Percentiles rank a stretch among this genome's conserved stretches.
Conservation (phyloP, 2,329 filamentous ascomycete species). For the Hypomyces perniciosus region DNA sequence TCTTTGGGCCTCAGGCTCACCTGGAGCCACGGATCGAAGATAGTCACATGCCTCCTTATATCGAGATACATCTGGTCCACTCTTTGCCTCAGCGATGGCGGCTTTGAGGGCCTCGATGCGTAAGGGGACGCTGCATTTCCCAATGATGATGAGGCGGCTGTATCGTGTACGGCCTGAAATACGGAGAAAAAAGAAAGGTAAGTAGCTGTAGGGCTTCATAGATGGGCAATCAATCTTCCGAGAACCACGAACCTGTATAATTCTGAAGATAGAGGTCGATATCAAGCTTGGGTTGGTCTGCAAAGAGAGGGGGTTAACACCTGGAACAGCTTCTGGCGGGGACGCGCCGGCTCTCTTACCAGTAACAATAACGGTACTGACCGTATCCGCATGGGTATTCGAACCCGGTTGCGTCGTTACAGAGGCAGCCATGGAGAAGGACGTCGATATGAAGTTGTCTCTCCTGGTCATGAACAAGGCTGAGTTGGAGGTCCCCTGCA, state of each 20-base stretch:
- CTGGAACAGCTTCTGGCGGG: slow-evolving; percentile 1
- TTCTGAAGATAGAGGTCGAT: slow-evolving; percentile 86
- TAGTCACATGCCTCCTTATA: slow-evolving; percentile 66
- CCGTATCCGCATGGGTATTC: slow-evolving; percentile 5
- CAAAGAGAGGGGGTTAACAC: slow-evolving; percentile 5
- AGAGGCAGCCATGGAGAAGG: slow-evolving; percentile 6
- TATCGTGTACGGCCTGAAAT: slow-evolving; percentile 68
- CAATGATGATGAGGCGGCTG: slow-evolving; percentile 77
- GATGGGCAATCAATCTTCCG: not conserved
- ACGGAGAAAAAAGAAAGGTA: not conserved
- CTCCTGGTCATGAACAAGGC: slow-evolving; percentile 5
- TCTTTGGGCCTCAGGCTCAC: slow-evolving; percentile 58
- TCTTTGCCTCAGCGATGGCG: slow-evolving; percentile 70
- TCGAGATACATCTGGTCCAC: slow-evolving; percentile 62
- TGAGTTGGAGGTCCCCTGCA: slow-evolving; percentile 6
- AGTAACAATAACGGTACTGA: slow-evolving; percentile 37
- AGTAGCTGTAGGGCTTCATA: not conserved
- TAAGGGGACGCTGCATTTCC: slow-evolving; percentile 68
- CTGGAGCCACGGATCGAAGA: slow-evolving; percentile 57
- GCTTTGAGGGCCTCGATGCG: slow-evolving; percentile 74
- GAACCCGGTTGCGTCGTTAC: slow-evolving; percentile 4
- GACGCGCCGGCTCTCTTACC: slow-evolving; percentile 16
- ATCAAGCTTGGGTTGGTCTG: slow-evolving; percentile 81
- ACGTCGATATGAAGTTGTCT: not conserved
- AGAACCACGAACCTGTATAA: slow-evolving; percentile 60